Conservation (phyloP, 2,329 filamentous ascomycete species). For the Neonectria hederae region DNA sequence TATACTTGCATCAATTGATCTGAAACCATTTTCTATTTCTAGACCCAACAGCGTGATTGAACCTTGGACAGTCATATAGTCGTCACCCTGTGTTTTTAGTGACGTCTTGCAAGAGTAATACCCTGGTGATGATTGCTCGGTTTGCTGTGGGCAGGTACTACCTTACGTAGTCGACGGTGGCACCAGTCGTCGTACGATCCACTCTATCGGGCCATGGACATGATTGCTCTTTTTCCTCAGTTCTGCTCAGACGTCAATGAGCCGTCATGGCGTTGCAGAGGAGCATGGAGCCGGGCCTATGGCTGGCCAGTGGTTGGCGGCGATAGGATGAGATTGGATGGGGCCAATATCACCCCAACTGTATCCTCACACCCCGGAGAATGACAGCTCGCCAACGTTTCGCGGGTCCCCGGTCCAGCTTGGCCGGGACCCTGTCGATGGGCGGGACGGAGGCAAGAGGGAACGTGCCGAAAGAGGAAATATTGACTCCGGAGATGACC, state of each 20-base stretch:
- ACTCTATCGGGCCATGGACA: background rate
- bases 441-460: constrained; percentile 27
- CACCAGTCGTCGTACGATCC: constrained; percentile 3
- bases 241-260: background rate
- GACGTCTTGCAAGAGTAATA: constrained; percentile 1
- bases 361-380: constrained; percentile 7
- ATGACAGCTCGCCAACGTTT: constrained; percentile 33
- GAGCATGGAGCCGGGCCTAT: constrained; percentile 14
- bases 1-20: constrained; percentile 20
- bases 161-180: background rate
- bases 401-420: constrained; percentile 6
- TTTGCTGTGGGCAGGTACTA: background rate
- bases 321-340: constrained; percentile 16
- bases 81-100: background rate
- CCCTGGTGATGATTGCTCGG: background rate
- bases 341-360: background rate
- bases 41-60: background rate
- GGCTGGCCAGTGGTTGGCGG: constrained; percentile 16
- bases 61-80: constrained; percentile 5
- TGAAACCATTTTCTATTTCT: constrained; percentile 6
- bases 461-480: constrained; percentile 16
- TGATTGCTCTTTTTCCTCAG: background rate
- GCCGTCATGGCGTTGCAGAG: constrained; percentile 18
- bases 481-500: constrained; percentile 20
- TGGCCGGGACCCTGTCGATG: constrained; percentile 5